Evolutionary conservation across 2,329 filamentous ascomycete genomes (phyloP).

Genomic region (Pseudogymnoascus sp.): DNA sequence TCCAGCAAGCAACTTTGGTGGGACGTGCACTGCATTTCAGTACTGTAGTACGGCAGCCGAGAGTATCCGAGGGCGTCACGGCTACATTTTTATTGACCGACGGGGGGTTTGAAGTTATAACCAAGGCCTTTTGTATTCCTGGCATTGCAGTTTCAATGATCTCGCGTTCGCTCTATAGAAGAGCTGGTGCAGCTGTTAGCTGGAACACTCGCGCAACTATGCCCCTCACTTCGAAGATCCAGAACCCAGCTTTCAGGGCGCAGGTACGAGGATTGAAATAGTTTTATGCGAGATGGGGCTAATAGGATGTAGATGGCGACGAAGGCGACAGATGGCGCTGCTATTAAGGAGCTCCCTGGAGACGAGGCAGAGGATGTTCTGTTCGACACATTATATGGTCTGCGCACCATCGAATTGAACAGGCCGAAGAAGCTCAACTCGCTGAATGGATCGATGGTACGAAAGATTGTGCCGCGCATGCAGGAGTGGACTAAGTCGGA

Average conservation of each 20-base stretch:
- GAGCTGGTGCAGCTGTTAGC: slow-evolving; percentile 44
- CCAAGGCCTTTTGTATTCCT: slow-evolving; percentile 7
- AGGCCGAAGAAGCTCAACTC: slow-evolving; percentile 86
- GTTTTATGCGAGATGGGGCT: slow-evolving; percentile 12
- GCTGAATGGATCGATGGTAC: slow-evolving; percentile 86
- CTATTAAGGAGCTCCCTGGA: slow-evolving; percentile 29
- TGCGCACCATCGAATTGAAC: slow-evolving; percentile 90
- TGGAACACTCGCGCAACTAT: slow-evolving; percentile 46
- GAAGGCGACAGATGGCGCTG: slow-evolving; percentile 17
- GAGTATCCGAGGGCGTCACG: background rate
- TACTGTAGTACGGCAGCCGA: background rate
- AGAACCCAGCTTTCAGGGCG: slow-evolving; percentile 48
- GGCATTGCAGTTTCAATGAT: slow-evolving; percentile 41
- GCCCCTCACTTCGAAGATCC: slow-evolving; percentile 72
- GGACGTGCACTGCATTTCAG: background rate
- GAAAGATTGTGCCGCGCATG: slow-evolving; percentile 84
- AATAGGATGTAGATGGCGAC: slow-evolving; percentile 34
- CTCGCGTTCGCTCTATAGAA: slow-evolving; percentile 42
- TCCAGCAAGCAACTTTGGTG: background rate
- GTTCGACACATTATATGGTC: slow-evolving; percentile 80
- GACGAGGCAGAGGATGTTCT: slow-evolving; percentile 87
- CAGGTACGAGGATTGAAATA: slow-evolving; percentile 35
- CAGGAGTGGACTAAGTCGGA: slow-evolving; percentile 93
- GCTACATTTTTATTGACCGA: slow-evolving; percentile 5
- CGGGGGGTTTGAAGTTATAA: background rate